Evolutionary conservation across 306 rosid species (phyloP), one percentile per base, ranked within the genome.

Genomic region (Senna siamea): DNA sequence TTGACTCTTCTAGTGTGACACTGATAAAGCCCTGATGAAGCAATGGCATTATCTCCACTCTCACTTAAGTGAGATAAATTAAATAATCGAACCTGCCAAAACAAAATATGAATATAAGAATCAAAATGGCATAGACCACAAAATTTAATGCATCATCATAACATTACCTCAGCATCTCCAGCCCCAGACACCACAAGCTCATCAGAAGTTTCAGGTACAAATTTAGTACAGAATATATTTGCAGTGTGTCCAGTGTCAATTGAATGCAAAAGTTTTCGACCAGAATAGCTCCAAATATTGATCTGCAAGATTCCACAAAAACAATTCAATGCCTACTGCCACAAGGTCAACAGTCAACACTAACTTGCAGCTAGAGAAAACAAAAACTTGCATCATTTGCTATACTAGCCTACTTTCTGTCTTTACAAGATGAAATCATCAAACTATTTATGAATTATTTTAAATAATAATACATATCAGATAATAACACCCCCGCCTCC

Each of bases 111-210:
- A 58, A 76, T 69, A 20, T 19, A 51, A 62, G 38, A 46, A 69
- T 70, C 44, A 32, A 41, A 71, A 60, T 34, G 2, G 5, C 69
- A 64, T n/a, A 48, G 64, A 26, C 72, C 22, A 30, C 69, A 56
- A 17, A 0, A 32, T 77, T 22, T 19, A 57, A 56, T 22, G 48
- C 22, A 64, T 51, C 77, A 78, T 26, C 30, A 26, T 26, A 41
- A 72, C 57, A 84, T 76, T 87, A 95, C 99, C 87, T 90, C 98
- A 72, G 96, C 90, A 85, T 95, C 99, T 80, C 96, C 99, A 50
- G 99, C 99, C 68, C 98, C 99, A 26, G 99, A 95, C 63, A 67
- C 96, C 51, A 95, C 99, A 81, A 95, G 95, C 80, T 95, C 98
- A 82, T 92, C 96, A 34, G 93, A 87, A 69, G 97, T 95, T 83